A percentile compares a stretch with the other conserved stretches of the same genome.
Conservation (phyloP, 164 flowering plant genomes). For the Sedum album region DNA sequence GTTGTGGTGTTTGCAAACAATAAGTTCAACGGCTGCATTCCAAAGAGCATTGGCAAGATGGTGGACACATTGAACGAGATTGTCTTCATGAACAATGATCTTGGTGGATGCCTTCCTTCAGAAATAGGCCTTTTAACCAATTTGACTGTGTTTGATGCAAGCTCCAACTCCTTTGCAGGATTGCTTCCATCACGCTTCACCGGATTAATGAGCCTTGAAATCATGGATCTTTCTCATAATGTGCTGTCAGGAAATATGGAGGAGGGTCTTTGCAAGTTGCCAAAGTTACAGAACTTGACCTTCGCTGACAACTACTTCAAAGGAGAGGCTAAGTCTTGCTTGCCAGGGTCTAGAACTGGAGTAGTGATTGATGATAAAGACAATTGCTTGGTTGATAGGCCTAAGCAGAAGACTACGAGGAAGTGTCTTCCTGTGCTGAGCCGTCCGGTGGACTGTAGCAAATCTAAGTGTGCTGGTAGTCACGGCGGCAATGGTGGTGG, state of each 20-base stretch:
- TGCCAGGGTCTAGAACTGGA: conserved; percentile 13
- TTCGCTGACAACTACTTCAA: conserved; percentile 51
- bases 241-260: conserved; percentile 39
- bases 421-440: conserved; percentile 32
- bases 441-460: conserved; percentile 42
- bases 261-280: conserved; percentile 40
- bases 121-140: conserved; percentile 46
- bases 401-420: conserved; percentile 11
- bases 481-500: background rate
- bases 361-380: conserved; percentile 22
- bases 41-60: conserved; percentile 66
- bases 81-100: conserved; percentile 29
- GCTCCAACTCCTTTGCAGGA: conserved; percentile 37
- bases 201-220: conserved; percentile 22
- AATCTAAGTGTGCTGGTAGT: conserved; percentile 24
- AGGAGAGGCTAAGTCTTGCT: conserved; percentile 29
- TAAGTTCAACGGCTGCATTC: conserved; percentile 64
- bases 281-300: conserved; percentile 33
- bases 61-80: conserved; percentile 45
- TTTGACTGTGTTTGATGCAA: conserved; percentile 37
- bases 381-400: conserved; percentile 11
- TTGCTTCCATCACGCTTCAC: conserved; percentile 31
- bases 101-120: conserved; percentile 56
- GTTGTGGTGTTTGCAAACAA: conserved; percentile 59
- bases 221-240: conserved; percentile 34